phyloP scores from a whole-genome alignment of 805 yeast genomes.

The Millerozyma miso region DNA sequence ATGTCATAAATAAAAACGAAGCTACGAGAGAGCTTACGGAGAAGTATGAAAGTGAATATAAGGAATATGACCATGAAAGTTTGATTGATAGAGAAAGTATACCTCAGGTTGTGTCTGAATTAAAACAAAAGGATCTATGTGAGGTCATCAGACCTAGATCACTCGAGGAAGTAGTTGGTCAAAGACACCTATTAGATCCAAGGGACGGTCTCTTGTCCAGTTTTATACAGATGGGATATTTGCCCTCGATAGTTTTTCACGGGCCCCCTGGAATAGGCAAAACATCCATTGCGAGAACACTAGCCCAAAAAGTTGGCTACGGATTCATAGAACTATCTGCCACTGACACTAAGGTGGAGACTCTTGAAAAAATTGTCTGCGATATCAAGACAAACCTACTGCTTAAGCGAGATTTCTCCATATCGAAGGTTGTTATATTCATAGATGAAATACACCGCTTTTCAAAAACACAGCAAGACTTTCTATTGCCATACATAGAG shows the following conservation, averaged over 20 bases:
- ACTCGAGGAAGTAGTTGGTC: constrained; percentile 78
- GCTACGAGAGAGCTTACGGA: no score
- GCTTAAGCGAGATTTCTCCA: constrained; percentile 34
- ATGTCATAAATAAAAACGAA: no score
- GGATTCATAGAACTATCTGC: constrained; percentile 82
- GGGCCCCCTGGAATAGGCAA: constrained; percentile 98
- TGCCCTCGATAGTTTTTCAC: constrained; percentile 87
- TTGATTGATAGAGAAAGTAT: background rate
- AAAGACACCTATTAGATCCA: constrained; percentile 64
- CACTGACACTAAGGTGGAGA: constrained; percentile 63
- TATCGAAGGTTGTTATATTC: constrained; percentile 50
- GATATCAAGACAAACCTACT: constrained; percentile 42
- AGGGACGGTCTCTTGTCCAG: constrained; percentile 60
- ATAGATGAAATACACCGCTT: constrained; percentile 93
- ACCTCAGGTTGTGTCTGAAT: background rate
- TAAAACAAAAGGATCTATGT: background rate
- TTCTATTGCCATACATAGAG: constrained; percentile 79
- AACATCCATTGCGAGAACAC: constrained; percentile 71
- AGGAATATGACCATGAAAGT: background rate
- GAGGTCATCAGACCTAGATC: constrained; percentile 78
- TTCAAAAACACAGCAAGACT: constrained; percentile 82
- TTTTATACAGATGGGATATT: constrained; percentile 56
- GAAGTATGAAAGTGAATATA: background rate
- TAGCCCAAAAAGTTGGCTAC: constrained; percentile 52
- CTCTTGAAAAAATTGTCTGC: constrained; percentile 58